phyloP scores from a whole-genome alignment of 2,329 filamentous ascomycete species.

The Exophiala oligosperma region DNA sequence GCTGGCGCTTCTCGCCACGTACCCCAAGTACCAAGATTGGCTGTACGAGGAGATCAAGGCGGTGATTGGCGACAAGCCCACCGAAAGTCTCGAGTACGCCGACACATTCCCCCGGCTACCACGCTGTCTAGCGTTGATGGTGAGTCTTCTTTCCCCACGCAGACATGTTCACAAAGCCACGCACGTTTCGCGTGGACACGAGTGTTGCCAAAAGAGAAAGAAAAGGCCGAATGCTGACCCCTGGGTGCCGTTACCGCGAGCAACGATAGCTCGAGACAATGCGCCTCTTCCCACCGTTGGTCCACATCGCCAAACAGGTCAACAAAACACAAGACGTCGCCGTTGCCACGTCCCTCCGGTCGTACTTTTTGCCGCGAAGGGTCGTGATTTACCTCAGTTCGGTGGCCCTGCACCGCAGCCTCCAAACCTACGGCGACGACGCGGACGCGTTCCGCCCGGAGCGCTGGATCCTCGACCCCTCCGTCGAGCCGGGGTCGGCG shows the following conservation, averaged over 20 bases:
- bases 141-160: conserved; percentile 27
- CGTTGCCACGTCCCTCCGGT: conserved; percentile 31
- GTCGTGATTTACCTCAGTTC: conserved; percentile 40
- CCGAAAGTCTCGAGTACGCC: conserved; percentile 42
- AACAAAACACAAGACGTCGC: conserved; percentile 29
- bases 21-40: conserved; percentile 55
- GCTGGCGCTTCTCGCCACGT: conserved; percentile 46
- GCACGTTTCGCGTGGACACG: too few species aligned
- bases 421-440: conserved; percentile 34
- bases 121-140: conserved; percentile 52
- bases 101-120: conserved; percentile 45
- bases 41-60: conserved; percentile 50
- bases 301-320: conserved; percentile 40
- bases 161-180: too few species aligned
- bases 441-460: conserved; percentile 40
- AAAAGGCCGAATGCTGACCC: too few species aligned
- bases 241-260: too few species aligned
- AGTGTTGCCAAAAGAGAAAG: too few species aligned
- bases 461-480: conserved; percentile 39
- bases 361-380: conserved; percentile 35
- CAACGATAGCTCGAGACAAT: conserved; percentile 40
- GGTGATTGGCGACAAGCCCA: conserved; percentile 33
- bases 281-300: conserved; percentile 42
- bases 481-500: conserved; percentile 2
- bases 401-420: conserved; percentile 32